Evolutionary conservation across 805 yeast species (phyloP).

Genomic region (Brettanomyces nanus): DNA sequence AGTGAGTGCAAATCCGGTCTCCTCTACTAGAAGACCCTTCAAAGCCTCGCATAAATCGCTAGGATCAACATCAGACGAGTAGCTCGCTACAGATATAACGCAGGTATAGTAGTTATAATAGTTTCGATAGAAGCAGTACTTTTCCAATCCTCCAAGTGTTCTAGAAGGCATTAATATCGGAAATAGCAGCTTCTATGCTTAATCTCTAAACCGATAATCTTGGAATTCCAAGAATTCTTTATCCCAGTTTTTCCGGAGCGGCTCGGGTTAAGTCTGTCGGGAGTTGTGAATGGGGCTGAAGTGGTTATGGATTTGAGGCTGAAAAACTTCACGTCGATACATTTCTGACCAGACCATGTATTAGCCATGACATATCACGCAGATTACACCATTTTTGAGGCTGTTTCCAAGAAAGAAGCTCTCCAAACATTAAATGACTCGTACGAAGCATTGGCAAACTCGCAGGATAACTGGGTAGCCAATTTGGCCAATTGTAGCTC

Average conservation of each 20-base stretch:
- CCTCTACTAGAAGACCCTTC: neutral
- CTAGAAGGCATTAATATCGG: too few relatives aligned
- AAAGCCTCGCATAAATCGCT: neutral
- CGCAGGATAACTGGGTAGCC: slow-evolving; percentile 77
- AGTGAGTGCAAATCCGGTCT: slow-evolving; percentile 1
- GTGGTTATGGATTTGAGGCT: too few relatives aligned
- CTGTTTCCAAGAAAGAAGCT: slow-evolving; percentile 40
- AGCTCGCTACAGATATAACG: neutral
- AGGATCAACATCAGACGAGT: neutral
- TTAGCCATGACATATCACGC: slow-evolving; percentile 49
- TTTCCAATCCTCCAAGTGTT: slow-evolving; percentile 1
- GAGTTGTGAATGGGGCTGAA: too few relatives aligned
- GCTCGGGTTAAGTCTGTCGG: too few relatives aligned
- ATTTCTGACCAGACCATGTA: neutral
- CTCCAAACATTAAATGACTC: slow-evolving; percentile 51
- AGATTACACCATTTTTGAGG: slow-evolving; percentile 53
- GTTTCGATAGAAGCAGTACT: slow-evolving; percentile 2
- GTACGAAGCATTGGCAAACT: slow-evolving; percentile 55
- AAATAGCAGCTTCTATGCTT: too few relatives aligned
- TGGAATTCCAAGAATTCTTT: too few relatives aligned
- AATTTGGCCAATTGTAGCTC: slow-evolving; percentile 84
- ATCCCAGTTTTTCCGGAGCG: too few relatives aligned
- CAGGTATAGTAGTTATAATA: neutral
- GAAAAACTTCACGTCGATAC: too few relatives aligned
- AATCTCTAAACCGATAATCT: too few relatives aligned